phyloP scores from a whole-genome alignment of 148 eudicot species.

The Selenicereus undatus region DNA sequence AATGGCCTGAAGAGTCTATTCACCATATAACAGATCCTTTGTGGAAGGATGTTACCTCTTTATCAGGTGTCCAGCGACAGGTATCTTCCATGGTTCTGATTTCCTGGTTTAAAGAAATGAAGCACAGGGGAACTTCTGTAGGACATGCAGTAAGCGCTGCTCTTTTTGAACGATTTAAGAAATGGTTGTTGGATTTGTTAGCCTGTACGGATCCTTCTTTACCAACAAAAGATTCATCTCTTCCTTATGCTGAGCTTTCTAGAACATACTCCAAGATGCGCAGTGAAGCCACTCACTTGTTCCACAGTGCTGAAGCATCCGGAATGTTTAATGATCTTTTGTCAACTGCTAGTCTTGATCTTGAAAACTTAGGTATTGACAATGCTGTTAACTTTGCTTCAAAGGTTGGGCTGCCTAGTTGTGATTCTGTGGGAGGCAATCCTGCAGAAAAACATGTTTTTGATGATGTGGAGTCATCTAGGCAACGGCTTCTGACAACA shows the following conservation, averaged over 20 bases:
- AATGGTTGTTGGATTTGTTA: slow-evolving; percentile 71
- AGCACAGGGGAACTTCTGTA: slow-evolving; percentile 27
- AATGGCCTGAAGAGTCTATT: slow-evolving; percentile 55
- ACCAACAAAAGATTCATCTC: slow-evolving; percentile 79
- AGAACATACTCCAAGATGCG: slow-evolving; percentile 96
- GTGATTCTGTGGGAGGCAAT: slow-evolving; percentile 42
- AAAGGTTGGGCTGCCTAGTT: slow-evolving; percentile 38
- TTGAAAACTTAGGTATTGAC: slow-evolving; percentile 64
- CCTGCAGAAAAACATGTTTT: slow-evolving; percentile 34
- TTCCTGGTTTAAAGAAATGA: slow-evolving; percentile 90
- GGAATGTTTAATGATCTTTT: slow-evolving; percentile 45
- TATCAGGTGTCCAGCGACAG: slow-evolving; percentile 97
- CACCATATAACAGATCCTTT: slow-evolving; percentile 61
- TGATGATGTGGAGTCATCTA: slow-evolving; percentile 74
- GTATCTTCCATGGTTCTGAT: slow-evolving; percentile 88
- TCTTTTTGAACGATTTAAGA: slow-evolving; percentile 56
- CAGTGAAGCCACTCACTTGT: slow-evolving; percentile 72
- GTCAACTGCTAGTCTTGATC: slow-evolving; percentile 39
- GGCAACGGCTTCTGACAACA: slow-evolving; percentile 76
- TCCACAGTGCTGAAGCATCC: slow-evolving; percentile 52
- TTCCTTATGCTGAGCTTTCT: slow-evolving; percentile 87
- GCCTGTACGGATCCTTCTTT: slow-evolving; percentile 83
- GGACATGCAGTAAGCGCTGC: slow-evolving; percentile 34
- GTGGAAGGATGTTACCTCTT: slow-evolving; percentile 73
- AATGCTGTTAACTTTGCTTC: slow-evolving; percentile 84